Evolutionary conservation across 345 rosid genomes (phyloP).

Genomic region (Cardamine resedifolia): DNA sequence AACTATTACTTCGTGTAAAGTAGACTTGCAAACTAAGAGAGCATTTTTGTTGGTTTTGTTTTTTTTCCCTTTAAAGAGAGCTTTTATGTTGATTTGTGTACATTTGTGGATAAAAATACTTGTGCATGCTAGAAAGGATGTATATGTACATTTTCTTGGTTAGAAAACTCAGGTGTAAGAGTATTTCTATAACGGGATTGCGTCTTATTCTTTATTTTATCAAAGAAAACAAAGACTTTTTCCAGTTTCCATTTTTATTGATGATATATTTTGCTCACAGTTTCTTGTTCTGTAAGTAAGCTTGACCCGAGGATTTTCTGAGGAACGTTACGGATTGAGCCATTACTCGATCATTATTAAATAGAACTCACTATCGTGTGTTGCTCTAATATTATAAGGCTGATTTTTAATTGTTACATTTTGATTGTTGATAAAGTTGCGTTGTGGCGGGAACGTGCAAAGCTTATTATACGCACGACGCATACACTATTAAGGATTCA

Average conservation of each 20-base stretch:
- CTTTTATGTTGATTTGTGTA: not conserved
- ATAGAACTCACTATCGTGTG: not conserved
- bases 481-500: not conserved
- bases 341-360: not conserved
- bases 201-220: not conserved
- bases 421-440: slow-evolving; percentile 8
- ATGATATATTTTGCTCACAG: not conserved
- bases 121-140: not conserved
- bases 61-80: not conserved
- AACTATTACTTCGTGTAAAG: not conserved
- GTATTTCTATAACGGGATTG: not conserved
- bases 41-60: not conserved
- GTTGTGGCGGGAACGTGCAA: slow-evolving; percentile 25
- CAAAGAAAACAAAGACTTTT: not conserved
- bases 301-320: not conserved
- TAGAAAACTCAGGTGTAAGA: slow-evolving; percentile 5
- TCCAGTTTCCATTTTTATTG: not conserved
- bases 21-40: slow-evolving; percentile 8
- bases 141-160: slow-evolving; percentile 5
- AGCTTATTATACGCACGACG: not conserved
- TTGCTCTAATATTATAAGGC: not conserved
- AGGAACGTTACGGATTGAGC: not conserved
- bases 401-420: not conserved
- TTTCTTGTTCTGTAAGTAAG: not conserved
- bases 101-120: slow-evolving; percentile 24